These are phyloP conservation scores for Mycena maculata DNA, from an alignment of 768 basidiomycete species.

Conservation along the genomic window DNA sequence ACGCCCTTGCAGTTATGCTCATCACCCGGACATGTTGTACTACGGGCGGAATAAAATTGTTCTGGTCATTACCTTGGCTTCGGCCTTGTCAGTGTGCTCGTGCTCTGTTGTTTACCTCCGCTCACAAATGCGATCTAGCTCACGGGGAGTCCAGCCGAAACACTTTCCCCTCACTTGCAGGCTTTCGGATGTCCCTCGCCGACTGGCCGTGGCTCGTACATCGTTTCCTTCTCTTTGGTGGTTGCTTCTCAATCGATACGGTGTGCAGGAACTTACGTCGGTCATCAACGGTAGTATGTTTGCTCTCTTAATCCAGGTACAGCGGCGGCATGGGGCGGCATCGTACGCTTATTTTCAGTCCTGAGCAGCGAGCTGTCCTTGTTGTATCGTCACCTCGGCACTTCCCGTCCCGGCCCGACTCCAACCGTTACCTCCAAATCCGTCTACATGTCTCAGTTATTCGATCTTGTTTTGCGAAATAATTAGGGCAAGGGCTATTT, in stretches of 20 bases:
- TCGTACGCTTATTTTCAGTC: background rate
- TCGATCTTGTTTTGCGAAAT: too few species aligned
- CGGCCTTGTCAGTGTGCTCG: background rate
- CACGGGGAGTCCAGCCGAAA: background rate
- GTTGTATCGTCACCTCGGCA: too few species aligned
- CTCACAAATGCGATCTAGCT: background rate
- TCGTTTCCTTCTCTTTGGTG: too few species aligned
- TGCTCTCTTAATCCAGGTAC: background rate
- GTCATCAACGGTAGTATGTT: background rate
- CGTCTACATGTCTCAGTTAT: too few species aligned
- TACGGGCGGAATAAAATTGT: slow-evolving; percentile 27
- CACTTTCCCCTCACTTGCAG: background rate
- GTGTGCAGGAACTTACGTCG: slow-evolving; percentile 5
- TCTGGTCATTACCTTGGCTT: slow-evolving; percentile 10
- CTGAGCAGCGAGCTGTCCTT: background rate
- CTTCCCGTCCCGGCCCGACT: too few species aligned
- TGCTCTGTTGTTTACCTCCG: too few species aligned
- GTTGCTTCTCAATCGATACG: background rate
- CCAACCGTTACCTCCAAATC: too few species aligned
- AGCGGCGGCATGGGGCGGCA: slow-evolving; percentile 24
- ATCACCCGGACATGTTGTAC: slow-evolving; percentile 29
- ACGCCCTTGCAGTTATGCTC: slow-evolving; percentile 25
- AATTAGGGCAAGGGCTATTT: too few species aligned
- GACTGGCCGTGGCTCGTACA: slow-evolving; percentile 1
- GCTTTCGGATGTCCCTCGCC: slow-evolving; percentile 15